Conservation (phyloP, 345 rosid species). For the Abelmoschus esculentus region DNA sequence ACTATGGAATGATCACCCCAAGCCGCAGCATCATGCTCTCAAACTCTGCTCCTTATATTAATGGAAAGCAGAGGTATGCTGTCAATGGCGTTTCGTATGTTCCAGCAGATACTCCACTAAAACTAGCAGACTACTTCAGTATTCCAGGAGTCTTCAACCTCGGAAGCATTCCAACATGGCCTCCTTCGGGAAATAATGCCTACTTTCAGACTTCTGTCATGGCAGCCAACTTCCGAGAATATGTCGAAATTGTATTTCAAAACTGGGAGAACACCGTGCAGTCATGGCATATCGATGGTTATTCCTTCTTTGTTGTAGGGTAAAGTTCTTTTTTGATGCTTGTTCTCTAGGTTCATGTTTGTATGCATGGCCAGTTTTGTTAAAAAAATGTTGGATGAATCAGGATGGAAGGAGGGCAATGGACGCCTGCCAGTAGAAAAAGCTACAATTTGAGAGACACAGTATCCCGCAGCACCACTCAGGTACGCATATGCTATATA, state of each 20-base stretch:
- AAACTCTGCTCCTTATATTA: background rate
- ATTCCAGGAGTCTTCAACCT: background rate
- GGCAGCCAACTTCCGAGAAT: slow-evolving; percentile 62
- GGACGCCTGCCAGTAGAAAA: slow-evolving; percentile 65
- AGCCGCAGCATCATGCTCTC: slow-evolving; percentile 24
- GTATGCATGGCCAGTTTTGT: background rate
- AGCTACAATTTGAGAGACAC: slow-evolving; percentile 74
- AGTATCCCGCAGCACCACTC: slow-evolving; percentile 64
- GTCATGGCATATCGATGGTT: slow-evolving; percentile 82
- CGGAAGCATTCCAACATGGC: background rate
- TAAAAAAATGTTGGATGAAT: slow-evolving; percentile 9
- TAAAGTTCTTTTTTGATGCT: slow-evolving; percentile 21
- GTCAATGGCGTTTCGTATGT: background rate
- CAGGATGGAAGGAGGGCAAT: slow-evolving; percentile 95
- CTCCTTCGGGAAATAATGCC: background rate
- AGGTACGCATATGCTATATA: slow-evolving; percentile 28
- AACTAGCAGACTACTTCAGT: background rate
- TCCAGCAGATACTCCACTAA: background rate
- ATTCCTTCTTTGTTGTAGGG: slow-evolving; percentile 89
- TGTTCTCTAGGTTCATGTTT: background rate
- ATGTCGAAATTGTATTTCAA: slow-evolving; percentile 73
- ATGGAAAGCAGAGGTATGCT: background rate
- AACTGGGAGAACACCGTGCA: slow-evolving; percentile 75
- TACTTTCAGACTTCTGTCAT: slow-evolving; percentile 19
- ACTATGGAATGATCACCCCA: slow-evolving; percentile 78